Percentiles rank a stretch among this genome's conserved stretches.
Evolutionary conservation across 1,284 basidiomycete species (phyloP).

Genomic region (Xerocomus nothofagi): DNA sequence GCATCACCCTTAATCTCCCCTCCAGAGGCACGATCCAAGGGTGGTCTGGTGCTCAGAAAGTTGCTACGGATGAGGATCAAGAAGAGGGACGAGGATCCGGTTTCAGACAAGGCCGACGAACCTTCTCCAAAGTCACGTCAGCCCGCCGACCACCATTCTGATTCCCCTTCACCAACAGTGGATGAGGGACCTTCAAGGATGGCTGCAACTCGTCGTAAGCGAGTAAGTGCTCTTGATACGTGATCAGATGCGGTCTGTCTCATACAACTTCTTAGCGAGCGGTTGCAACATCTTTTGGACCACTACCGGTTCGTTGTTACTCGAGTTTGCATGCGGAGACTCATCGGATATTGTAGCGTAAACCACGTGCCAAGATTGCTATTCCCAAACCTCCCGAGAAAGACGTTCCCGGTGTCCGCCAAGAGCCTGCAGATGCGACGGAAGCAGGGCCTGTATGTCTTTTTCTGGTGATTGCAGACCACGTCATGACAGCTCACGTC

Average conservation of each 20-base stretch:
- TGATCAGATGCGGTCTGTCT: neutral
- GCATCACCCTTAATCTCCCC: too few relatives aligned
- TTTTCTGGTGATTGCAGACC: neutral
- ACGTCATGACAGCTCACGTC: neutral
- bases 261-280: neutral
- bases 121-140: fast-evolving
- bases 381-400: too few relatives aligned
- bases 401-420: neutral
- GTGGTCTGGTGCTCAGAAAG: neutral
- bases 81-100: neutral
- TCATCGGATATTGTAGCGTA: neutral
- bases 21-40: neutral
- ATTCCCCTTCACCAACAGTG: neutral
- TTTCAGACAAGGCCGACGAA: neutral
- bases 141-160: neutral
- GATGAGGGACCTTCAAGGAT: neutral
- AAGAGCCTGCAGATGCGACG: neutral
- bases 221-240: neutral
- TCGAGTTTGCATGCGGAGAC: too few relatives aligned
- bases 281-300: neutral
- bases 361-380: neutral
- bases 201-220: neutral
- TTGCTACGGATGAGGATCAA: neutral
- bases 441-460: neutral
- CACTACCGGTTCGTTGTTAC: neutral